Evolutionary conservation across 768 basidiomycete species (phyloP), one percentile per base, ranked within the genome.

Genomic region (Serendipita vermifera): DNA sequence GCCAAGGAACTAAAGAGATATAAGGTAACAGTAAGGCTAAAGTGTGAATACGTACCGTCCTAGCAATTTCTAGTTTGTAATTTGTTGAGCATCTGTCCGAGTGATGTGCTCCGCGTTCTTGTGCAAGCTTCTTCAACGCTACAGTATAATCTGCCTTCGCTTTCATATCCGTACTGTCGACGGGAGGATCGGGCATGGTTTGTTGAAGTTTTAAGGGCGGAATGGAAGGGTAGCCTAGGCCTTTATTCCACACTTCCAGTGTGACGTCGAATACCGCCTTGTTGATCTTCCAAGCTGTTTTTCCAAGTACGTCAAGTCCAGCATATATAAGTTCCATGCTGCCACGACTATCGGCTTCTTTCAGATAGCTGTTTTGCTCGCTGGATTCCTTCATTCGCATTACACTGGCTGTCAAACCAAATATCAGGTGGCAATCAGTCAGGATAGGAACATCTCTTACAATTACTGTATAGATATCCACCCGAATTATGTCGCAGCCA

Each of bases 61-160:
- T 78, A 6, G 91, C 92, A 63, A 97, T 94, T 70, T 98, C 94
- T 57, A 99, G 82, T 67, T 92, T 94, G 69, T 97, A 97, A 67
- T 97, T 98, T 43, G 92, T 82, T 64, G 76, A 87, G 67, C 94
- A 98, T 38, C 94, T 75, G 39, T 92, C 88, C 2, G 87, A 88
- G 67, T 96, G 93, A 61, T 88, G 89, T 64, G 80, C 84, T 17
- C 83, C 82, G 68, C 82, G 87, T 20, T 64, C 67, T 58, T 83
- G 76, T 6, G 72, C 65, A 64, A 78, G 79, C 27, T 65, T 61
- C 65, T 78, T 82, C 60, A 83, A 71, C 22, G 79, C 72, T 56
- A 72, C 70, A 14, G 81, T 63, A 63, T 81, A 83, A 14, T 79
- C 62, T 62, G 77, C 66, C 71, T 79, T 68, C 55, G 75, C 72